Conservation (phyloP, 2,329 filamentous ascomycete genomes). For the Talaromyces amestolkiae region DNA sequence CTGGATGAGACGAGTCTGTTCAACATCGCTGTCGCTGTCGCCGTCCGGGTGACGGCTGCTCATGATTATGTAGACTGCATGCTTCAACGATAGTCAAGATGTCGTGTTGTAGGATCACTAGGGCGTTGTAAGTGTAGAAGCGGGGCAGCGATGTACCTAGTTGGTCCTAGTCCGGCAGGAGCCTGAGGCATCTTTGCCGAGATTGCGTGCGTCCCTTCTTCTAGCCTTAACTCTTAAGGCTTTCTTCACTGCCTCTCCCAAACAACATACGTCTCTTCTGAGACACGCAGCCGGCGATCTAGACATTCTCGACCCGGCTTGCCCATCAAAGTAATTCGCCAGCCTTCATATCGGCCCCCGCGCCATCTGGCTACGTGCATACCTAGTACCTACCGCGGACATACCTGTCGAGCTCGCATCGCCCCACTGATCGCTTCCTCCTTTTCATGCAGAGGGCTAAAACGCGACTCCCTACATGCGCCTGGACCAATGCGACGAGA, state of each 20-base stretch:
- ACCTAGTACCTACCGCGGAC: background rate
- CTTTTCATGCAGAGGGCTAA: conserved; percentile 8
- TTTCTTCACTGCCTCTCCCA: background rate
- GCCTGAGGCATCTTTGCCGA: background rate
- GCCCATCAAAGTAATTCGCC: background rate
- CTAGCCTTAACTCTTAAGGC: too few relatives aligned
- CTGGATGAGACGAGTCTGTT: background rate
- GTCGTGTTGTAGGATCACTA: too few relatives aligned
- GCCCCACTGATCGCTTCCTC: conserved; percentile 1
- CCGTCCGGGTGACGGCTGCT: background rate
- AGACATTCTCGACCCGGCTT: background rate
- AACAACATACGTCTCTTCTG: background rate
- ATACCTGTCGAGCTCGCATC: conserved; percentile 7
- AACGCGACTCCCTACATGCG: background rate
- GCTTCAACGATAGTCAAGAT: background rate
- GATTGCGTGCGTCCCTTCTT: background rate
- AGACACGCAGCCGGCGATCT: background rate
- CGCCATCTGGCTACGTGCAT: background rate
- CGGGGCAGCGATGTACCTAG: background rate
- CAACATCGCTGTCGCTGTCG: background rate
- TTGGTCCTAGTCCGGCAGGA: background rate
- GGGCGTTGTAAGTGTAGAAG: background rate
- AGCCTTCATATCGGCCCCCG: background rate
- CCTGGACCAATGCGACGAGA: background rate
- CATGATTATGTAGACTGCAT: background rate